Evolutionary conservation across 257 asterid genomes (phyloP).

Genomic region (Perilla frutescens): DNA sequence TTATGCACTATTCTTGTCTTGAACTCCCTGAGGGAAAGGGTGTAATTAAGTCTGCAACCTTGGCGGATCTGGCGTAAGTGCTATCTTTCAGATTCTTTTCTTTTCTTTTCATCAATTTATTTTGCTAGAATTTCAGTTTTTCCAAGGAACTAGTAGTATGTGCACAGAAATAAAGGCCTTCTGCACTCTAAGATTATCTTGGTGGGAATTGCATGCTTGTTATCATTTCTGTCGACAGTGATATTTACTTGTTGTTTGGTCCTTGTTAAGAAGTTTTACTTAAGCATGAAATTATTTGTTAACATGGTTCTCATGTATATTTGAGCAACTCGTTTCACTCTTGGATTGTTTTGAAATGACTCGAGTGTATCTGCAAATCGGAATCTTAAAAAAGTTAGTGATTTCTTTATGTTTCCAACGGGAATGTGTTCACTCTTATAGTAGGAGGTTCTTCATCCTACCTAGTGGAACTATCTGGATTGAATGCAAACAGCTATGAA

Average conservation of each 20-base stretch:
- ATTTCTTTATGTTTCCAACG: background rate
- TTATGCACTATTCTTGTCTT: conserved; percentile 72
- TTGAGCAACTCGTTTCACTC: too few relatives aligned
- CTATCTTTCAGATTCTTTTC: conserved; percentile 10
- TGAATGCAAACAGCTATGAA: conserved; percentile 13
- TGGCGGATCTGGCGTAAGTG: conserved; percentile 90
- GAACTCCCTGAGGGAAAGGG: conserved; percentile 84
- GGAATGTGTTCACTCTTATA: background rate
- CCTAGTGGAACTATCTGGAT: background rate
- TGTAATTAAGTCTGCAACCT: conserved; percentile 65
- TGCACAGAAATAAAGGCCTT: background rate
- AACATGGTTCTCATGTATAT: background rate
- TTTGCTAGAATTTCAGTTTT: conserved; percentile 11
- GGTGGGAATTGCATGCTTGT: conserved; percentile 11
- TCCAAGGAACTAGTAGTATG: background rate
- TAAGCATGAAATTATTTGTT: background rate
- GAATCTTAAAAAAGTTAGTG: background rate
- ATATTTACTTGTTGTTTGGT: background rate
- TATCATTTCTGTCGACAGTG: background rate
- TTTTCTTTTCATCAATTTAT: background rate
- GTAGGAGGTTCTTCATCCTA: background rate
- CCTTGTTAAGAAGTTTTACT: background rate
- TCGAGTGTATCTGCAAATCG: too few relatives aligned
- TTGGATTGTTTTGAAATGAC: too few relatives aligned
- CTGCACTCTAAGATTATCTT: background rate